Base-by-base conservation (phyloP, 2,329 filamentous ascomycete genomes). In the Beauveria sp. region DNA sequence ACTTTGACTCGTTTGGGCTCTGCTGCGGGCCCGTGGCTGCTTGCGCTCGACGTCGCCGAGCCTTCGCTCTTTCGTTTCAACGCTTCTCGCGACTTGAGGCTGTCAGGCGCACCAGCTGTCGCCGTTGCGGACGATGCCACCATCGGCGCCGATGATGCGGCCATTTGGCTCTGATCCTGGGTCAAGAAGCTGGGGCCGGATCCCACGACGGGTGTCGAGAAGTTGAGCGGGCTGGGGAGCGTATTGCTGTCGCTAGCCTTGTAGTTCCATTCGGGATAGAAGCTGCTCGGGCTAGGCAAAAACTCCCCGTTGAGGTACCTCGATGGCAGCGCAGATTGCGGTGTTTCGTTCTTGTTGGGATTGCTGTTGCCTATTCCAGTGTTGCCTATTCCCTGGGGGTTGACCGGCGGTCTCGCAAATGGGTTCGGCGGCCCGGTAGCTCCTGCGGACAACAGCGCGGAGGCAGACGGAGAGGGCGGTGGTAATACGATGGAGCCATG, bases 371-470 rank as follows among this genome's bases (percentile, higher is more conserved):
- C 12, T 34, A 34, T 34, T 14, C 31, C 31, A 34, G 31, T 34
- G 31, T 34, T 51, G n/a, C 42, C 40, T n/a, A 80, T 76, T 68
- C 82, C 85, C 62, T 85, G 81, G 31, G 5, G 90, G 91, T 52
- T 43, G 22, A 52, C 31, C 28, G 88, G 84, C 1, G 93, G 95
- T 48, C 93, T 84, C 8, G 95, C 95, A 73, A 98, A 99, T 0
- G 95, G 95, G 72, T 99, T 99, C 2, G 92, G 92, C 16, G 95
- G 95, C 0, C 95, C 95, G 43, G 88, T 89, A 9, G 95, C 93
- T 46, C 95, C 95, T 0, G 95, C 95, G 53, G 92, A 96, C 61
- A 97, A 80, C 7, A 98, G 80, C 2, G 91, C 86, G 24, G 89
- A 89, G 2, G 91, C 90, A 34, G 91, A 96, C 0, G 95, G 93